Evolutionary conservation across 2,329 filamentous ascomycete genomes (phyloP), one percentile per base, ranked within the genome.

Genomic region (Emergomyces africanus): DNA sequence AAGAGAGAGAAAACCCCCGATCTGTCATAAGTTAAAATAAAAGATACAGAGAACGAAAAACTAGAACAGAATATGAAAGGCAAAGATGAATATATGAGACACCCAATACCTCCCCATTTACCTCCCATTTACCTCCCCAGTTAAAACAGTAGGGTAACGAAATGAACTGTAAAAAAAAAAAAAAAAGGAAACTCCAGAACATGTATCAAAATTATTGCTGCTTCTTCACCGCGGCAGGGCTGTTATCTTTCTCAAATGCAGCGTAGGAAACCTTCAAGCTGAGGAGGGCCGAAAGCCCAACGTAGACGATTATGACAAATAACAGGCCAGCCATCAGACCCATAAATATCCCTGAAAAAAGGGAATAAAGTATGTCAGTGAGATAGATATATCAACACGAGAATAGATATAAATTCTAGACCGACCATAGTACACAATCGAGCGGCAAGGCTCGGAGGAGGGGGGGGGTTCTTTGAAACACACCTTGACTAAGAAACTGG

Each of bases 171-270:
- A 8, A 42, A 15, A 59, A n/a, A 55, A 25, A 59, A 10, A 60
- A 60, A 41, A 23, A 56, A 48, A 48, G 44, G 37, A 58, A 51
- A 53, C 28, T 50, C n/a, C n/a, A 53, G 49, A 57, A 57, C 41
- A 57, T 55, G 57, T 30, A 58, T 50, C 59, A 58, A 35, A 57
- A 33, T 10, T 64, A 81, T 74, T 86, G 81, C 78, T 90, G 74
- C 71, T 84, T 95, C 83, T 91, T 95, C 75, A 95, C 89, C 37
- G 87, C 87, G 42, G 84, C 79, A n/a, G 90, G 89, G 0, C 90
- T 89, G 79, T 90, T 95, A 66, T 96, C 92, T 79, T 96, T 96
- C 71, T 95, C 92, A 71, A 97, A 99, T 1, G 94, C 90, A 63
- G 88, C 90, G 72, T 97, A 97, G 0, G 89, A 88, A 35, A 97